A percentile compares a stretch with the other conserved stretches of the same genome.
These are phyloP conservation scores for Prunus mongolica DNA, from an alignment of 306 rosid species.

Conservation along the genomic window DNA sequence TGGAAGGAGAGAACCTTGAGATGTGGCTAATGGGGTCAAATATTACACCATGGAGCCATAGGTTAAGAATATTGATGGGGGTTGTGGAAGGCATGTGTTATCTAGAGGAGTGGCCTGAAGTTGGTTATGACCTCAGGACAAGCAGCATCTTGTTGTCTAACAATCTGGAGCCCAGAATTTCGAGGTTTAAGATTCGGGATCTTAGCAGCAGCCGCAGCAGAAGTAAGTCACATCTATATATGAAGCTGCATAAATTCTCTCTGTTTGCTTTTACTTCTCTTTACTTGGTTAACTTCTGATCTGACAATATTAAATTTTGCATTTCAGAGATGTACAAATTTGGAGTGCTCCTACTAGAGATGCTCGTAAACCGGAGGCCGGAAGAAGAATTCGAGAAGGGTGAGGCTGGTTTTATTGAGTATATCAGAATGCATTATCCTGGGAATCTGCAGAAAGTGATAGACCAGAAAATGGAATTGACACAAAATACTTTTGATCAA, in stretches of 20 bases:
- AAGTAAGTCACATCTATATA: slow-evolving; percentile 30
- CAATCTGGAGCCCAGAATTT: slow-evolving; percentile 44
- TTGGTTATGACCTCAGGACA: slow-evolving; percentile 57
- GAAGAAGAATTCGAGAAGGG: slow-evolving; percentile 36
- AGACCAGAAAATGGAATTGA: slow-evolving; percentile 45
- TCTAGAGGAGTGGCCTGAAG: slow-evolving; percentile 64
- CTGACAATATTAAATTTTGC: neutral
- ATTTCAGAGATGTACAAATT: slow-evolving; percentile 48
- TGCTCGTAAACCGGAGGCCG: slow-evolving; percentile 29
- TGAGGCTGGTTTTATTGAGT: slow-evolving; percentile 36
- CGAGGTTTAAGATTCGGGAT: slow-evolving; percentile 61
- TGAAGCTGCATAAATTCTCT: neutral
- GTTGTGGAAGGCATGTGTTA: slow-evolving; percentile 52
- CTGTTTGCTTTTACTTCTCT: neutral
- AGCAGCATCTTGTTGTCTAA: slow-evolving; percentile 47
- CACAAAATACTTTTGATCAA: slow-evolving; percentile 34
- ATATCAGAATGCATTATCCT: slow-evolving; percentile 39
- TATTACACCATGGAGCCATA: slow-evolving; percentile 48
- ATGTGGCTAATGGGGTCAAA: slow-evolving; percentile 44
- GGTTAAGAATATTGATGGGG: slow-evolving; percentile 52
- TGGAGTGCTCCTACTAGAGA: slow-evolving; percentile 53
- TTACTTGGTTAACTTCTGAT: neutral
- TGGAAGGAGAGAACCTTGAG: slow-evolving; percentile 36
- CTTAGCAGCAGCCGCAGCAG: slow-evolving; percentile 19
- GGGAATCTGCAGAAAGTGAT: slow-evolving; percentile 33